These are phyloP conservation scores for Candida anutae DNA, from an alignment of 1,139 yeast species.

Conservation along the genomic window DNA sequence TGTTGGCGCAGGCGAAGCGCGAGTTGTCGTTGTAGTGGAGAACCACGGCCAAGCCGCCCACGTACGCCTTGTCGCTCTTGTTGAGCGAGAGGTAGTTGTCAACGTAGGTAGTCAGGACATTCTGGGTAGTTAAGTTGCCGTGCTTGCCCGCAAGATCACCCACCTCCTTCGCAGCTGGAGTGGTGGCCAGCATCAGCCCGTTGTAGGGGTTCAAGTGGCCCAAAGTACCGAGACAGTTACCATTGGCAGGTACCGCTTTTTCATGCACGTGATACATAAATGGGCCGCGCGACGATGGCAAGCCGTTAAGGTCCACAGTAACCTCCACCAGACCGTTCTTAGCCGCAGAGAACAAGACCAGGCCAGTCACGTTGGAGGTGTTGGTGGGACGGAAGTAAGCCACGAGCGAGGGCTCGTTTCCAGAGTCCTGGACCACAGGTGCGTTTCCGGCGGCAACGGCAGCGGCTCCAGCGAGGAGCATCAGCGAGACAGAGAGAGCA, in stretches of 20 bases:
- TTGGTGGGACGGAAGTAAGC: slow-evolving; percentile 15
- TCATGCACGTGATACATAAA: slow-evolving; percentile 37
- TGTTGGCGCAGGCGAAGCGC: slow-evolving; percentile 36
- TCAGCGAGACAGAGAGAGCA: slow-evolving; percentile 2
- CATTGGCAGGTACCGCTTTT: slow-evolving; percentile 29
- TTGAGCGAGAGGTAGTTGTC: slow-evolving; percentile 35
- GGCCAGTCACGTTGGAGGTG: slow-evolving; percentile 16
- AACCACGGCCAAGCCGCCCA: slow-evolving; percentile 33
- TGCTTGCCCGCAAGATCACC: slow-evolving; percentile 40
- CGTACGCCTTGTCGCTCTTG: slow-evolving; percentile 23
- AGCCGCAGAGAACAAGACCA: slow-evolving; percentile 23
- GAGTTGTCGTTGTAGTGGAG: slow-evolving; percentile 26
- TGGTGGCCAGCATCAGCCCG: slow-evolving; percentile 22
- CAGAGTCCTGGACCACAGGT: slow-evolving; percentile 21
- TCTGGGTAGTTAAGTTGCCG: slow-evolving; percentile 22
- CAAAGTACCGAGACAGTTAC: slow-evolving; percentile 32
- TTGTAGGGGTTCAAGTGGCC: slow-evolving; percentile 34
- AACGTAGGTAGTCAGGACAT: slow-evolving; percentile 18
- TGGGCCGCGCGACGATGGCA: slow-evolving; percentile 33
- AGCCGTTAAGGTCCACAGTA: slow-evolving; percentile 21
- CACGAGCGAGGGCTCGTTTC: slow-evolving; percentile 13
- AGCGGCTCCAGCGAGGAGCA: slow-evolving; percentile 4
- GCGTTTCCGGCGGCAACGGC: slow-evolving; percentile 14
- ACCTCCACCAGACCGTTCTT: slow-evolving; percentile 27
- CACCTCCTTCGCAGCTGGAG: slow-evolving; percentile 21